phyloP scores from a whole-genome alignment of 768 basidiomycete genomes.

The Panus rudis region DNA sequence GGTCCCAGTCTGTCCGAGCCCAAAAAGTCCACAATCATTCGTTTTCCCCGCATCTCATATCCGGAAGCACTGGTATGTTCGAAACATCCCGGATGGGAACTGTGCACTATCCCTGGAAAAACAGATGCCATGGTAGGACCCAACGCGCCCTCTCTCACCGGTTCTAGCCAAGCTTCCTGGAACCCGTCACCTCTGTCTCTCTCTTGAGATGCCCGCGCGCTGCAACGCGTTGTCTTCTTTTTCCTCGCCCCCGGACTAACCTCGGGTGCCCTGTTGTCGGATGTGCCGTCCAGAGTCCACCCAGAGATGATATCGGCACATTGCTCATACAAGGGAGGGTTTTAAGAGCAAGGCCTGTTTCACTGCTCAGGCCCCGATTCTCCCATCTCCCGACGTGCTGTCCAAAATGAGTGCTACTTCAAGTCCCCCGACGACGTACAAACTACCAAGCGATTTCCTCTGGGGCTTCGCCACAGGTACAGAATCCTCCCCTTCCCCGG shows the following conservation, averaged over 20 bases:
- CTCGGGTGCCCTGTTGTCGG: slow-evolving; percentile 33
- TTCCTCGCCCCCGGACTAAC: slow-evolving; percentile 45
- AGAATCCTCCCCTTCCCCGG: slow-evolving; percentile 18
- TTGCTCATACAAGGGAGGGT: slow-evolving; percentile 5
- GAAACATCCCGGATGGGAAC: too few relatives aligned
- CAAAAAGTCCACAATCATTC: too few relatives aligned
- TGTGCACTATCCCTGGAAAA: too few relatives aligned
- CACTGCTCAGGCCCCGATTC: slow-evolving; percentile 10
- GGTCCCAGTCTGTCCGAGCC: too few relatives aligned
- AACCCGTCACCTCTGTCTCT: slow-evolving; percentile 7
- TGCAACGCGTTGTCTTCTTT: too few relatives aligned
- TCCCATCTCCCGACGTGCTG: slow-evolving; percentile 22
- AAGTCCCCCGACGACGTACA: slow-evolving; percentile 13
- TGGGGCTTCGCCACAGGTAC: slow-evolving; percentile 71
- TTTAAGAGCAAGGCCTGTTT: slow-evolving; percentile 19
- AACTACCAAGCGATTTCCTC: slow-evolving; percentile 51
- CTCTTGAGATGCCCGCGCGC: too few relatives aligned
- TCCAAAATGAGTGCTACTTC: slow-evolving; percentile 20
- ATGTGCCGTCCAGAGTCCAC: slow-evolving; percentile 30
- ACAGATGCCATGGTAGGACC: too few relatives aligned
- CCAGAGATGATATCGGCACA: slow-evolving; percentile 22
- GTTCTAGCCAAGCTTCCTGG: slow-evolving; percentile 5
- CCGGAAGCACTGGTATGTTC: too few relatives aligned
- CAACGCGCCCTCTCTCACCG: too few relatives aligned
- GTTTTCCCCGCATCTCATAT: too few relatives aligned